Conservation (phyloP, 2,329 filamentous ascomycete species). For the Xylaria hypoxylon region DNA sequence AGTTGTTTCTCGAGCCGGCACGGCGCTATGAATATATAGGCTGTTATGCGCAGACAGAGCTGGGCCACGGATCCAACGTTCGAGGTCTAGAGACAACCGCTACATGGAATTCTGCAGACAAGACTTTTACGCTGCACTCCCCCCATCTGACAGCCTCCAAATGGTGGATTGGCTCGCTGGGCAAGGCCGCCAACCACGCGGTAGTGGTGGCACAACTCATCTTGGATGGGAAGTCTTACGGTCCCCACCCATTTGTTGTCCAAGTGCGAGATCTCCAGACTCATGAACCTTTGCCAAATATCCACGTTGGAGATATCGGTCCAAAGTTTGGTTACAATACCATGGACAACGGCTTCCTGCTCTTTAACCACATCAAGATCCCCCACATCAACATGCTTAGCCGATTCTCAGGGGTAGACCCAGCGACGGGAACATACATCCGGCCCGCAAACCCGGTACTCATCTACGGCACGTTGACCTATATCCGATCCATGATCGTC, state of each 20-base stretch:
- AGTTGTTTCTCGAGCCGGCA: constrained; percentile 10
- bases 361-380: constrained; percentile 11
- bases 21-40: constrained; percentile 14
- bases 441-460: constrained; percentile 9
- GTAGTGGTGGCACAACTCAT: constrained; percentile 13
- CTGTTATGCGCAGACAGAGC: constrained; percentile 17
- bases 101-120: constrained; percentile 4
- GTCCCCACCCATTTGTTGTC: constrained; percentile 11
- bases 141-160: constrained; percentile 6
- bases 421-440: constrained; percentile 5
- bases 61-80: constrained; percentile 13
- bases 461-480: constrained; percentile 12
- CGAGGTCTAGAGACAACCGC: constrained; percentile 11
- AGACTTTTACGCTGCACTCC: constrained; percentile 7
- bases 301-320: constrained; percentile 12
- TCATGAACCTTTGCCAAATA: constrained; percentile 3
- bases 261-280: constrained; percentile 14
- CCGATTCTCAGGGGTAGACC: constrained; percentile 11
- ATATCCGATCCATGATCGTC: constrained; percentile 15
- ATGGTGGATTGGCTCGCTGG: constrained; percentile 16
- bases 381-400: constrained; percentile 15
- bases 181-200: constrained; percentile 6
- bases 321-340: constrained; percentile 15
- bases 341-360: constrained; percentile 16
- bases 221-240: constrained; percentile 10